Percentiles rank a stretch among this genome's conserved stretches.
Conservation (phyloP, 2,329 filamentous ascomycete species). For the Malbranchea cinnamomea region DNA sequence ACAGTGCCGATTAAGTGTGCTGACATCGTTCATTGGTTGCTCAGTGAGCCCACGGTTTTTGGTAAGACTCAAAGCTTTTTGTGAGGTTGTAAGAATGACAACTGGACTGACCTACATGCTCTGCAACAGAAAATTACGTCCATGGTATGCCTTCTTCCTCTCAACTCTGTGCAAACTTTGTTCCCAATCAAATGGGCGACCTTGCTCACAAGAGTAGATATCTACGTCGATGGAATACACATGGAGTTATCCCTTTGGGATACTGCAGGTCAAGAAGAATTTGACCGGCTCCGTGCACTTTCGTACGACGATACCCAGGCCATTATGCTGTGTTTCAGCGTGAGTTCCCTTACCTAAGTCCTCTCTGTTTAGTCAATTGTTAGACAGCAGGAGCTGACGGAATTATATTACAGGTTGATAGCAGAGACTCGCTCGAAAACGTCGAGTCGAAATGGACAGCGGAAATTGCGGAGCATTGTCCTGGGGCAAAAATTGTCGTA, state of each 20-base stretch:
- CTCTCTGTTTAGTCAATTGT: not conserved
- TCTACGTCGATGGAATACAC: slow-evolving; percentile 94
- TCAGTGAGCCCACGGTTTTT: slow-evolving; percentile 87
- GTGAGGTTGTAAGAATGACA: too few relatives aligned
- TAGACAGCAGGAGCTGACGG: not conserved
- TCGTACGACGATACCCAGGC: slow-evolving; percentile 97
- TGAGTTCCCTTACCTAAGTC: slow-evolving; percentile 17
- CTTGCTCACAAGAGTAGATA: slow-evolving; percentile 51
- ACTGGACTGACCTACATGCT: not conserved
- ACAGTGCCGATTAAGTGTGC: too few relatives aligned
- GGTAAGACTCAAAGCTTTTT: slow-evolving; percentile 26
- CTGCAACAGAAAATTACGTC: slow-evolving; percentile 96
- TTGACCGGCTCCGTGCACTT: slow-evolving; percentile 84
- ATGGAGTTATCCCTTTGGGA: slow-evolving; percentile 98
- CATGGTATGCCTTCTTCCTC: slow-evolving; percentile 52
- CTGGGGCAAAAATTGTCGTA: slow-evolving; percentile 83
- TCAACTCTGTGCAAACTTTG: slow-evolving; percentile 2
- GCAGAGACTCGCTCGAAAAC: slow-evolving; percentile 91
- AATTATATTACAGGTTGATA: slow-evolving; percentile 54
- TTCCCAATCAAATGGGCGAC: slow-evolving; percentile 1
- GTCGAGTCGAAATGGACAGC: slow-evolving; percentile 97
- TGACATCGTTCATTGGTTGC: too few relatives aligned
- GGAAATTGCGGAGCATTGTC: slow-evolving; percentile 96
- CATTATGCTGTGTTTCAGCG: slow-evolving; percentile 97
- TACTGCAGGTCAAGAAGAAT: slow-evolving; percentile 96